phyloP scores from a whole-genome alignment of 495 filamentous ascomycete species.

The Lichenothelia convexa region DNA sequence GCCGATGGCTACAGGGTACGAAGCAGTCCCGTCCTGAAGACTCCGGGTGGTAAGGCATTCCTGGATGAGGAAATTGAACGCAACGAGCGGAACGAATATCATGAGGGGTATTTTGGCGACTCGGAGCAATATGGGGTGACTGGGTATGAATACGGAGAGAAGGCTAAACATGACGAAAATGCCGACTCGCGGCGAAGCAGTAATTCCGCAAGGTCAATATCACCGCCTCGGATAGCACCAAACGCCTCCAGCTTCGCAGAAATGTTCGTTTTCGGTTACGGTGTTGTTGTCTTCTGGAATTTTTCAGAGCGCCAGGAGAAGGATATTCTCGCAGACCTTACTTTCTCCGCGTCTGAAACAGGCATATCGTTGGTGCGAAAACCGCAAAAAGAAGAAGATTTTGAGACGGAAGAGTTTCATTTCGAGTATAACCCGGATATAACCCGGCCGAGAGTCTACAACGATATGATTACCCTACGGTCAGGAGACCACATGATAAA shows the following conservation, averaged over 20 bases:
- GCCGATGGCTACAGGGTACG: constrained; percentile 68
- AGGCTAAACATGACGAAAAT: constrained; percentile 13
- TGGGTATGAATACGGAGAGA: constrained; percentile 15
- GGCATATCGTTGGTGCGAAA: constrained; percentile 41
- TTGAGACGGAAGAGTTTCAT: constrained; percentile 97
- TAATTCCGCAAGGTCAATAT: not conserved
- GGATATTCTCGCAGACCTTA: constrained; percentile 86
- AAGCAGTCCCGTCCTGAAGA: constrained; percentile 81
- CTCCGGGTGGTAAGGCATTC: constrained; percentile 77
- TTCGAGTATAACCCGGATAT: constrained; percentile 86
- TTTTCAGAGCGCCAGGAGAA: constrained; percentile 92
- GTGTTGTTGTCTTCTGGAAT: constrained; percentile 97
- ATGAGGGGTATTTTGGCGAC: constrained; percentile 68
- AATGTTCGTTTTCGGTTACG: constrained; percentile 97
- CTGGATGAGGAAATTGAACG: constrained; percentile 93
- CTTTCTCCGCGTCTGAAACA: constrained; percentile 50
- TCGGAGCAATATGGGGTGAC: constrained; percentile 16
- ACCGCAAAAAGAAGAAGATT: constrained; percentile 64
- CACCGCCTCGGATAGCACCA: constrained; percentile 8
- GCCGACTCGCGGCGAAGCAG: not conserved
- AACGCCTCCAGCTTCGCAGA: constrained; percentile 66
- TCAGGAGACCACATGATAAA: constrained; percentile 98
- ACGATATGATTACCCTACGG: constrained; percentile 96
- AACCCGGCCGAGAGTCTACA: constrained; percentile 76
- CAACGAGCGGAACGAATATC: constrained; percentile 74